Evolutionary conservation across 2,329 filamentous ascomycete species (phyloP).

Genomic region (Fusarium humuli): DNA sequence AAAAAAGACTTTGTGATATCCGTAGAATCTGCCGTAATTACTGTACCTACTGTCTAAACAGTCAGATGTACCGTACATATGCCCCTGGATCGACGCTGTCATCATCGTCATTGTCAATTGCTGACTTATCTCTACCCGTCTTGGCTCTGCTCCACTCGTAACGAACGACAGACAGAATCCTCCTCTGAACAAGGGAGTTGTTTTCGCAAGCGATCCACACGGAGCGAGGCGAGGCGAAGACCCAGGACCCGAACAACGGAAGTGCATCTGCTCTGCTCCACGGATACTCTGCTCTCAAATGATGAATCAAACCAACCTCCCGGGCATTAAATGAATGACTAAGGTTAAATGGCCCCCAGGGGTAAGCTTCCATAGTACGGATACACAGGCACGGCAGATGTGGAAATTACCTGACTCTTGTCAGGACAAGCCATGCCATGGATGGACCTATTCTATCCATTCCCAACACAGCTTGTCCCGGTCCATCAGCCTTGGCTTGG

Average conservation of each 20-base stretch:
- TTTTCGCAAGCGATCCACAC: slow-evolving; percentile 3
- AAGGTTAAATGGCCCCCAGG: slow-evolving; percentile 22
- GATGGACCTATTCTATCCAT: neutral
- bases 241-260: neutral
- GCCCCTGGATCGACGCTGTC: slow-evolving; percentile 36
- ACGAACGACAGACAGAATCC: slow-evolving; percentile 22
- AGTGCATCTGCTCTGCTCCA: neutral
- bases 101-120: slow-evolving; percentile 39
- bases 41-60: neutral
- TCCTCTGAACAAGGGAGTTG: slow-evolving; percentile 1
- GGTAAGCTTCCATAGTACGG: slow-evolving; percentile 16
- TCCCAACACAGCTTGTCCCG: neutral
- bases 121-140: slow-evolving; percentile 33
- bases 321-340: slow-evolving; percentile 3
- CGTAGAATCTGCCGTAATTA: slow-evolving; percentile 2
- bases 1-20: neutral
- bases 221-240: slow-evolving; percentile 5
- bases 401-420: slow-evolving; percentile 36
- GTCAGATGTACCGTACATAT: neutral
- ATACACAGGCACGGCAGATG: slow-evolving; percentile 21
- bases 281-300: neutral
- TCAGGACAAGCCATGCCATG: neutral
- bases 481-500: slow-evolving; percentile 18
- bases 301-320: slow-evolving; percentile 12
- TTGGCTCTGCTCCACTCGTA: slow-evolving; percentile 25